A percentile compares a stretch with the other conserved stretches of the same genome.
These are phyloP conservation scores for Patellaria atrata DNA, from an alignment of 495 filamentous ascomycete species.

Conservation along the genomic window DNA sequence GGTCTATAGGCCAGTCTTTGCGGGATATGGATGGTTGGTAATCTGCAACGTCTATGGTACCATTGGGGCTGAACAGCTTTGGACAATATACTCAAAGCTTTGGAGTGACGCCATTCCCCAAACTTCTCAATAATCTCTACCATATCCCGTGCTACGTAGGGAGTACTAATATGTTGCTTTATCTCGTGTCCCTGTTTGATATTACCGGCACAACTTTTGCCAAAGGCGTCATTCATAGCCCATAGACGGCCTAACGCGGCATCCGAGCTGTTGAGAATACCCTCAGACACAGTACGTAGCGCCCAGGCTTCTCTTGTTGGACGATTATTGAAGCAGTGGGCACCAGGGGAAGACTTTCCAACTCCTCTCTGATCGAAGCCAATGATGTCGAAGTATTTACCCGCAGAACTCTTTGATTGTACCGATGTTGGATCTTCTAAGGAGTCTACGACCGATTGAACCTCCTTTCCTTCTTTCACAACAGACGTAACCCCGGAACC, in stretches of 20 bases:
- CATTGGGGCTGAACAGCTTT: constrained; percentile 1
- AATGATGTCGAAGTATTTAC: constrained; percentile 40
- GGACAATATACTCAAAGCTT: constrained; percentile 15
- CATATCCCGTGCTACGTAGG: constrained; percentile 36
- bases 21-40: background rate
- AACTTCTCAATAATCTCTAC: constrained; percentile 38
- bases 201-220: constrained; percentile 20
- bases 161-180: constrained; percentile 34
- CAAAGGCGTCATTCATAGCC: constrained; percentile 24
- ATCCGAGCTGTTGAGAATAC: constrained; percentile 24
- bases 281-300: constrained; percentile 22
- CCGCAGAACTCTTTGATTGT: constrained; percentile 12
- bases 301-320: constrained; percentile 19
- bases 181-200: constrained; percentile 23
- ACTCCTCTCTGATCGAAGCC: constrained; percentile 36
- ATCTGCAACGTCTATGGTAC: no score
- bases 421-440: constrained; percentile 6
- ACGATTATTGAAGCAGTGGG: constrained; percentile 34
- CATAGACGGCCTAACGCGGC: constrained; percentile 25
- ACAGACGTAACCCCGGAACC: constrained; percentile 27
- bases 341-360: constrained; percentile 23
- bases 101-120: constrained; percentile 27
- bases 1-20: constrained; percentile 2
- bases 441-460: constrained; percentile 30
- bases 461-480: constrained; percentile 6